phyloP scores from a whole-genome alignment of 2,329 filamentous ascomycete species.

The Calycina herbarum region DNA sequence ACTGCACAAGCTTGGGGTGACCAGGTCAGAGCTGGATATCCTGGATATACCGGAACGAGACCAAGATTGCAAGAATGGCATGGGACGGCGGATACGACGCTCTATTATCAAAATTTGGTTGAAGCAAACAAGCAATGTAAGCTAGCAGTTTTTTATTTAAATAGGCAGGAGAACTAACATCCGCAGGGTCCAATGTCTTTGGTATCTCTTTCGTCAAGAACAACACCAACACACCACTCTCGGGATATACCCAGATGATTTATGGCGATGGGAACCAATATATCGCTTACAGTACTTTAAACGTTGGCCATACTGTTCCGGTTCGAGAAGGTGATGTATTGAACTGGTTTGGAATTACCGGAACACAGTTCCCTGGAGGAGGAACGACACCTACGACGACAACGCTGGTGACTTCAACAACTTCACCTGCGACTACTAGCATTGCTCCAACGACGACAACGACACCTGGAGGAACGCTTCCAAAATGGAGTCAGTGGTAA shows the following conservation, averaged over 20 bases:
- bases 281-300: not conserved
- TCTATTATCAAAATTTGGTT: constrained; percentile 42
- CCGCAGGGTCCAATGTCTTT: constrained; percentile 43
- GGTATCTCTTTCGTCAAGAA: constrained; percentile 33
- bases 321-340: constrained; percentile 6
- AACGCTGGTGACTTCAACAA: too few species aligned
- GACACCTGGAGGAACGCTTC: too few species aligned
- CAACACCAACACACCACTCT: constrained; percentile 30
- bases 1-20: constrained; percentile 49
- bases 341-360: constrained; percentile 13
- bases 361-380: too few species aligned
- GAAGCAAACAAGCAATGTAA: constrained; percentile 46
- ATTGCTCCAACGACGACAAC: too few species aligned
- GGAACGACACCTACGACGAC: too few species aligned
- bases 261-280: constrained; percentile 32
- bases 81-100: constrained; percentile 42
- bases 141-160: too few species aligned
- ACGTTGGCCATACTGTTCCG: constrained; percentile 7
- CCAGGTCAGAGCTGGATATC: constrained; percentile 43
- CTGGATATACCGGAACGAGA: constrained; percentile 36
- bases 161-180: too few species aligned
- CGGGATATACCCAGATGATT: constrained; percentile 35
- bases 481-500: too few species aligned
- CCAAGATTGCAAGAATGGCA: constrained; percentile 30
- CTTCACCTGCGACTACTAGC: too few species aligned